Evolutionary conservation across 2,329 filamentous ascomycete species (phyloP).

Genomic region (Pseudocercospora crystallina): DNA sequence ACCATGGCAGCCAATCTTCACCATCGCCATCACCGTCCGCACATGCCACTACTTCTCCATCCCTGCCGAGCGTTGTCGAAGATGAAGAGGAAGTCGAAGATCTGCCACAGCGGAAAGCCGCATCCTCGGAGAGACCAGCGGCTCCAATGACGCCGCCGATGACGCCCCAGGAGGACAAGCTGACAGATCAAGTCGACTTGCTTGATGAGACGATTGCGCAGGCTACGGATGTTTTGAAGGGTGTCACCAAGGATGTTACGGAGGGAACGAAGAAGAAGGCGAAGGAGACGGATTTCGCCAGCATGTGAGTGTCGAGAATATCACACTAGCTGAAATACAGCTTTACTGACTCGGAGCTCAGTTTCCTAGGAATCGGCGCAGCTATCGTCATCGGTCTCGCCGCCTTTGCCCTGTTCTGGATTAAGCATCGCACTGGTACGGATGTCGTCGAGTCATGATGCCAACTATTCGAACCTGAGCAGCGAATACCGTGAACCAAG

Average conservation of each 20-base stretch:
- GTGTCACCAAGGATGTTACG: conserved; percentile 18
- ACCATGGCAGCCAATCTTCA: conserved; percentile 5
- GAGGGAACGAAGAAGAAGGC: conserved; percentile 4
- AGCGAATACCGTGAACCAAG: too few relatives aligned
- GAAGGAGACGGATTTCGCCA: conserved; percentile 1
- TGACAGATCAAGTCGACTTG: not conserved
- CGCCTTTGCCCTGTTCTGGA: conserved; percentile 6
- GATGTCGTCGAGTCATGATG: too few relatives aligned
- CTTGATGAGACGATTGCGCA: too few relatives aligned
- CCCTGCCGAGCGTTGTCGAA: conserved; percentile 31
- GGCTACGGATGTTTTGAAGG: conserved; percentile 12
- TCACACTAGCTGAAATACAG: not conserved
- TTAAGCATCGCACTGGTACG: too few relatives aligned
- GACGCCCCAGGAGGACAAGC: conserved; percentile 32
- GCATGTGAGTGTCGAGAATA: conserved; percentile 1
- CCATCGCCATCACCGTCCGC: conserved; percentile 13
- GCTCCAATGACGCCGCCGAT: conserved; percentile 35
- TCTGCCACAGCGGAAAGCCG: conserved; percentile 12
- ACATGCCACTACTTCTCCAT: conserved; percentile 18
- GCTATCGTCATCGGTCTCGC: conserved; percentile 16
- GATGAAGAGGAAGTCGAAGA: conserved; percentile 22
- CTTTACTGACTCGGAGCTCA: not conserved
- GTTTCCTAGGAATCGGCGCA: conserved; percentile 15
- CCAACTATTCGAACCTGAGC: too few relatives aligned
- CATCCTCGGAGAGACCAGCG: conserved; percentile 19